Conservation (phyloP, 2,329 filamentous ascomycete genomes). For the Arthrobotrys pseudoclavata region DNA sequence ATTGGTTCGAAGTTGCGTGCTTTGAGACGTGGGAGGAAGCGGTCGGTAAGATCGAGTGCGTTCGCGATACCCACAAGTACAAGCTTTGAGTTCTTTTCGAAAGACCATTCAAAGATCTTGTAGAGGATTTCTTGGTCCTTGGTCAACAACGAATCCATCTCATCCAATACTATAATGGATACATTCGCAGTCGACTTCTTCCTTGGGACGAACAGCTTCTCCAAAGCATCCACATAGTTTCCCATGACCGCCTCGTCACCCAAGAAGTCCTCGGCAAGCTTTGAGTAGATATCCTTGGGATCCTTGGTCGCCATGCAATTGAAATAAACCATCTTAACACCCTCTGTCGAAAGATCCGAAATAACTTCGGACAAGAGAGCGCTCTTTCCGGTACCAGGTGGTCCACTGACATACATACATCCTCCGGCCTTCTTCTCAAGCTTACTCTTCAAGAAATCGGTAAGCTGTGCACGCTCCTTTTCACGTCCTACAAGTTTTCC, state of each 20-base stretch:
- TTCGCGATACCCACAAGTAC: constrained; percentile 94
- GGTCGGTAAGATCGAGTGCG: constrained; percentile 92
- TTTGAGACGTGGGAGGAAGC: constrained; percentile 93
- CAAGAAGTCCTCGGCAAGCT: constrained; percentile 77
- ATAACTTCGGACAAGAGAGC: constrained; percentile 89
- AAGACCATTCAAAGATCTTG: constrained; percentile 95
- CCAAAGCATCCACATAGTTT: constrained; percentile 71
- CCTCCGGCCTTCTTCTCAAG: constrained; percentile 68
- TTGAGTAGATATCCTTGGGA: constrained; percentile 85
- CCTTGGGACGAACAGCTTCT: constrained; percentile 76
- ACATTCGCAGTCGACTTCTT: constrained; percentile 70
- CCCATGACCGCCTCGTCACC: constrained; percentile 60
- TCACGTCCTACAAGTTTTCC: constrained; percentile 84
- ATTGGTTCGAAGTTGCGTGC: constrained; percentile 90
- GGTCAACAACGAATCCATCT: constrained; percentile 93
- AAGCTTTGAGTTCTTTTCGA: constrained; percentile 83
- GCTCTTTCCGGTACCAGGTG: constrained; percentile 96
- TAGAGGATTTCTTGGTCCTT: constrained; percentile 91
- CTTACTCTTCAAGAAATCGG: constrained; percentile 60
- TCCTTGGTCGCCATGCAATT: constrained; percentile 98
- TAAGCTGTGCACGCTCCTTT: constrained; percentile 67
- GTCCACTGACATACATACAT: constrained; percentile 94
- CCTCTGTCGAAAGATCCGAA: constrained; percentile 70
- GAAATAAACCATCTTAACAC: constrained; percentile 76
- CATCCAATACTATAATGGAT: constrained; percentile 90